Percentiles rank a stretch among this genome's conserved stretches.
Conservation (phyloP, 2,329 filamentous ascomycete species). For the Stagonosporopsis tanaceti region DNA sequence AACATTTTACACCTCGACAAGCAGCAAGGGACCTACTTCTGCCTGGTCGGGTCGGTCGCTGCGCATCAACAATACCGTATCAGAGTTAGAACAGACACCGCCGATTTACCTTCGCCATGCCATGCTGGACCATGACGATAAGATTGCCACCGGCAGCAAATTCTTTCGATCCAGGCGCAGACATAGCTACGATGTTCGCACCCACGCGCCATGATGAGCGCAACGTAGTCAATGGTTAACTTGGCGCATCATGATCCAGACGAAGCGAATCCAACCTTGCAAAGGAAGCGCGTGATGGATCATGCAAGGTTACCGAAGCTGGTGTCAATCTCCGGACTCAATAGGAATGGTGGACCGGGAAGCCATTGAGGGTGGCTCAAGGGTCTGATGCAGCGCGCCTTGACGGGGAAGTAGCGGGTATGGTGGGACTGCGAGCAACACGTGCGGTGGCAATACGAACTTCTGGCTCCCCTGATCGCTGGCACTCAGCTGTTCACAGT, state of each 20-base stretch:
- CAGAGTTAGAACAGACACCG: background rate
- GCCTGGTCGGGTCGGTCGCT: background rate
- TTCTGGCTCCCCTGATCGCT: background rate
- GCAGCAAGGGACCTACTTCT: background rate
- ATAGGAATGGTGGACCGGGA: background rate
- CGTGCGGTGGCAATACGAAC: background rate
- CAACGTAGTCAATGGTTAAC: slow-evolving; percentile 4
- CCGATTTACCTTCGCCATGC: background rate
- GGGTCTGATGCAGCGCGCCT: slow-evolving; percentile 11
- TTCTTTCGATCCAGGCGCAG: background rate
- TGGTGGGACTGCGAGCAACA: slow-evolving; percentile 5
- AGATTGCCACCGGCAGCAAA: background rate
- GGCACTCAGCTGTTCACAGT: background rate
- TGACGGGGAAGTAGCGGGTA: background rate
- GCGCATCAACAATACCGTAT: background rate
- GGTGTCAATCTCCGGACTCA: slow-evolving; percentile 16
- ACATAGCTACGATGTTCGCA: background rate
- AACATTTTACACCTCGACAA: background rate
- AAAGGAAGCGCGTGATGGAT: slow-evolving; percentile 7
- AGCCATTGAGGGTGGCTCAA: slow-evolving; percentile 7
- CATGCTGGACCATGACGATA: background rate
- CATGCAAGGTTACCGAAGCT: slow-evolving; percentile 14
- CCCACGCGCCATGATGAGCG: slow-evolving; percentile 2
- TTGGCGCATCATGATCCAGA: slow-evolving; percentile 11
- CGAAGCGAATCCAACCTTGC: background rate